These are phyloP conservation scores for Claviceps sorghi DNA, from an alignment of 2,329 filamentous ascomycete species.

Conservation along the genomic window DNA sequence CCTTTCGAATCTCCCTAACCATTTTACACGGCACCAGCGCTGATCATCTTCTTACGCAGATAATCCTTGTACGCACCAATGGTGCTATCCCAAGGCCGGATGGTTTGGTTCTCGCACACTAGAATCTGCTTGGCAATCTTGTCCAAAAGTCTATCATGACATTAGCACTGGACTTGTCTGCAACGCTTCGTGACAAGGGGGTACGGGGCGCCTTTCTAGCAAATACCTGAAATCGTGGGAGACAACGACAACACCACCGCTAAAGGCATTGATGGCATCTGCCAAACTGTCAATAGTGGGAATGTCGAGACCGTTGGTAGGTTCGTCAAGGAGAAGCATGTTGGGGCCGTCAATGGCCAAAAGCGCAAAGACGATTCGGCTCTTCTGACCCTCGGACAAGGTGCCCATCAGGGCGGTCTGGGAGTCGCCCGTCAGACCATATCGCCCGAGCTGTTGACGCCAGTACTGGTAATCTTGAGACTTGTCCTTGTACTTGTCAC, in stretches of 20 bases:
- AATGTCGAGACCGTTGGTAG: slow-evolving; percentile 98
- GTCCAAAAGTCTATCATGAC: slow-evolving; percentile 62
- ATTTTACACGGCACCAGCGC: slow-evolving; percentile 67
- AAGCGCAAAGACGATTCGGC: slow-evolving; percentile 92
- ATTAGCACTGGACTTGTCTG: slow-evolving; percentile 8
- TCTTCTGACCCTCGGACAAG: slow-evolving; percentile 93
- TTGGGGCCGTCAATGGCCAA: slow-evolving; percentile 91
- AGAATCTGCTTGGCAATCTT: slow-evolving; percentile 99
- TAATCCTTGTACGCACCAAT: slow-evolving; percentile 98
- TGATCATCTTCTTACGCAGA: slow-evolving; percentile 97
- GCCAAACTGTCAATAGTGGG: slow-evolving; percentile 95
- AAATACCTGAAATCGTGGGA: slow-evolving; percentile 96
- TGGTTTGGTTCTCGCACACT: slow-evolving; percentile 96
- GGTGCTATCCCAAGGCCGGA: slow-evolving; percentile 71
- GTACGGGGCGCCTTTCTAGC: background rate
- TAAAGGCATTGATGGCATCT: slow-evolving; percentile 93
- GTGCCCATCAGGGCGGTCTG: slow-evolving; percentile 98
- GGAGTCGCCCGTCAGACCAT: slow-evolving; percentile 81
- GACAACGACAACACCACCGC: slow-evolving; percentile 92
- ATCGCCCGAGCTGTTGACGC: slow-evolving; percentile 91
- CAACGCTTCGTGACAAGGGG: background rate
- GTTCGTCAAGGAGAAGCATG: slow-evolving; percentile 96
- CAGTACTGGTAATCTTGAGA: slow-evolving; percentile 99
- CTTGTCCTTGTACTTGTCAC: slow-evolving; percentile 80
- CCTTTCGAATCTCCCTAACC: slow-evolving; percentile 2